Percentiles rank a stretch among this genome's conserved stretches.
Evolutionary conservation across 2,329 filamentous ascomycete genomes (phyloP).

Genomic region (Colletotrichum falcatum): DNA sequence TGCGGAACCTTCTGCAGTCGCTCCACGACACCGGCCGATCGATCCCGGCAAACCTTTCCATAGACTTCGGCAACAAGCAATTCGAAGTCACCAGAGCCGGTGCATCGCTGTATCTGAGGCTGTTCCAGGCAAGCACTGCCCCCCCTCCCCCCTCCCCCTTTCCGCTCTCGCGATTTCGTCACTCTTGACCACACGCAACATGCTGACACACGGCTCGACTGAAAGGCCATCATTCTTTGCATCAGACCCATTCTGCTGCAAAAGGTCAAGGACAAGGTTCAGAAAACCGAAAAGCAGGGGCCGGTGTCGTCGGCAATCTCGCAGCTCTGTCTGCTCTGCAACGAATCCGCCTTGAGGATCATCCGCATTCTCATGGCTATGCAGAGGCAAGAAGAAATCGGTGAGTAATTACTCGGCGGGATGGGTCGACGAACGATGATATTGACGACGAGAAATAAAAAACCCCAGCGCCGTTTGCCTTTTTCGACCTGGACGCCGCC

Average conservation of each 20-base stretch:
- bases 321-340: constrained; percentile 44
- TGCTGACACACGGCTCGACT: not conserved
- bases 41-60: constrained; percentile 43
- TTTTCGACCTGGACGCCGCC: constrained; percentile 47
- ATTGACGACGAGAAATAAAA: too few species aligned
- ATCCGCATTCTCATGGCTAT: constrained; percentile 45
- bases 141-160: too few species aligned
- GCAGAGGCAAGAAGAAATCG: constrained; percentile 43
- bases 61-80: constrained; percentile 44
- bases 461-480: constrained; percentile 44
- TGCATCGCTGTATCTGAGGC: constrained; percentile 46
- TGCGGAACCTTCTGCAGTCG: constrained; percentile 42
- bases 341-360: constrained; percentile 46
- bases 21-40: constrained; percentile 45
- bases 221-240: constrained; percentile 48
- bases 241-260: constrained; percentile 47
- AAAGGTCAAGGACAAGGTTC: constrained; percentile 47
- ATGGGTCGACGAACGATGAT: too few species aligned
- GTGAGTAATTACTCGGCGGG: constrained; percentile 13
- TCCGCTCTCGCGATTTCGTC: not conserved
- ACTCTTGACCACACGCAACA: not conserved
- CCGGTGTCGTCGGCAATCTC: constrained; percentile 41
- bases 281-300: constrained; percentile 40
- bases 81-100: constrained; percentile 44
- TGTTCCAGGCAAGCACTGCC: constrained; percentile 43